A percentile compares a stretch with the other conserved stretches of the same genome.
These are phyloP conservation scores for Cryphonectria nitschkei DNA, from an alignment of 2,329 filamentous ascomycete species.

Conservation along the genomic window DNA sequence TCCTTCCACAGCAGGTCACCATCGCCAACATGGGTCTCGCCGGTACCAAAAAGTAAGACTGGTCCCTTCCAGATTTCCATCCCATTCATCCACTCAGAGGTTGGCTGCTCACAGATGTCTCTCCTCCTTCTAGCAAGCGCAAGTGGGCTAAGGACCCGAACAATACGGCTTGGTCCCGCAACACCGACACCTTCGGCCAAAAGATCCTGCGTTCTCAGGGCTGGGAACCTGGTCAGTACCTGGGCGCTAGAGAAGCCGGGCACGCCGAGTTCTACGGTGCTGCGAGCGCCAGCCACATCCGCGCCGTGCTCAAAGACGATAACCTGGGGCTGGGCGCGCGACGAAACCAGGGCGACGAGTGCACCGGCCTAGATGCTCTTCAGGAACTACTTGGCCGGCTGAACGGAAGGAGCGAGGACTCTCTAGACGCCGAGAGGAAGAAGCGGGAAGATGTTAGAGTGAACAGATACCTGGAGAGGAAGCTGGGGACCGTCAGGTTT, in stretches of 20 bases:
- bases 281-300: constrained; percentile 83
- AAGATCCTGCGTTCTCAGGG: constrained; percentile 86
- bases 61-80: no score
- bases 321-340: constrained; percentile 87
- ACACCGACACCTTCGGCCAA: constrained; percentile 83
- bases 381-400: constrained; percentile 84
- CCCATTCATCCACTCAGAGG: no score
- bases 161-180: constrained; percentile 89
- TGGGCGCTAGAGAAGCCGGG: constrained; percentile 76
- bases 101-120: constrained; percentile 11
- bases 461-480: constrained; percentile 72
- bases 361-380: constrained; percentile 85
- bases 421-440: constrained; percentile 71
- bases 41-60: constrained; percentile 65
- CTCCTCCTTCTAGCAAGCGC: constrained; percentile 41
- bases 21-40: constrained; percentile 65
- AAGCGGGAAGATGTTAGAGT: constrained; percentile 71
- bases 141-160: constrained; percentile 93
- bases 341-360: constrained; percentile 72
- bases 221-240: constrained; percentile 82
- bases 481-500: constrained; percentile 82
- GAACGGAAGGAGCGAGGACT: constrained; percentile 82
- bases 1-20: not conserved
- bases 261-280: constrained; percentile 78
- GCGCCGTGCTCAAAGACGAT: constrained; percentile 85